A percentile compares a stretch with the other conserved stretches of the same genome.
phyloP scores from a whole-genome alignment of 805 yeast species.

The Metschnikowia kunwiensis region DNA sequence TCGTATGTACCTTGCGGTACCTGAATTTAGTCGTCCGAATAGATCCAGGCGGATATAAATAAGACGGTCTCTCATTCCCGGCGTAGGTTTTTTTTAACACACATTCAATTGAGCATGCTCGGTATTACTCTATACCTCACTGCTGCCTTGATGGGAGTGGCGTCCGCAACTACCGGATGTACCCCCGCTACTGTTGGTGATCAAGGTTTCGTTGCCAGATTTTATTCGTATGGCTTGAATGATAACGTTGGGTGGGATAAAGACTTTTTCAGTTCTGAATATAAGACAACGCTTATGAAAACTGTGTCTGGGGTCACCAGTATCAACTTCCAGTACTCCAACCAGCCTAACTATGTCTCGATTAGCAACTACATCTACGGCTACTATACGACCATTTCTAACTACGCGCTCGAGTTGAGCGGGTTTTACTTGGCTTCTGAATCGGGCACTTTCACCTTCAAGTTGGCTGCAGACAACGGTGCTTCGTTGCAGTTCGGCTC shows the following conservation, averaged over 20 bases:
- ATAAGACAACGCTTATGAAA: conserved; percentile 3
- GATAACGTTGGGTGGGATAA: conserved; percentile 9
- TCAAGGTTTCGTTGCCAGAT: conserved; percentile 10
- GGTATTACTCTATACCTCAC: not conserved
- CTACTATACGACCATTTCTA: conserved; percentile 9
- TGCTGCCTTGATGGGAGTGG: not conserved
- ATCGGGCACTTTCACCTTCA: conserved; percentile 14
- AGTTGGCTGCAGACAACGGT: conserved; percentile 17
- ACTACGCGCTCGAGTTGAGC: conserved; percentile 13
- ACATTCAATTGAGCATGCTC: not conserved
- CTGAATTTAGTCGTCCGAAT: not conserved
- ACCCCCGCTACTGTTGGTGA: conserved; percentile 1
- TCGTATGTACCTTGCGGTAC: too few relatives aligned
- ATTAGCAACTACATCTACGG: conserved; percentile 7
- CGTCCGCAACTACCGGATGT: conserved; percentile 4
- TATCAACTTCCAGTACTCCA: conserved; percentile 7
- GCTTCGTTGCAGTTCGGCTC: conserved; percentile 18
- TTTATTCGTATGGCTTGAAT: conserved; percentile 7
- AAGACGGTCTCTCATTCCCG: not conserved
- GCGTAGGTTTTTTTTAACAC: not conserved
- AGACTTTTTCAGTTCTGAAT: conserved; percentile 7
- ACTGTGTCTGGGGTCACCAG: conserved; percentile 10
- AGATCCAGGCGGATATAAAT: not conserved
- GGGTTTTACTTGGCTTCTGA: conserved; percentile 15
- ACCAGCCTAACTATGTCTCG: not conserved